Base-by-base conservation (phyloP, 805 yeast genomes). In the Candida easanensis region DNA sequence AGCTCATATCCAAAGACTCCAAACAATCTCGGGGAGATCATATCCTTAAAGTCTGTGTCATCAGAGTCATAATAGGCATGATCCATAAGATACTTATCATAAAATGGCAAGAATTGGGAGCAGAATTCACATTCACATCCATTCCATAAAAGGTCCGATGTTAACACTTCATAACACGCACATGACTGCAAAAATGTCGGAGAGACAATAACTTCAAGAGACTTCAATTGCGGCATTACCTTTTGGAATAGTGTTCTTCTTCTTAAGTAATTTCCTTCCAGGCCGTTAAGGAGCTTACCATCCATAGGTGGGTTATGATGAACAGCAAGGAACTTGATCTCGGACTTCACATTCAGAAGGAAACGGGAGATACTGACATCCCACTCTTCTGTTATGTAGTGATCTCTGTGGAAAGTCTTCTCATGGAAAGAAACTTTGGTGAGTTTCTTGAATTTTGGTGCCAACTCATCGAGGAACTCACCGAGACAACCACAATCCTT, bases 91-190 rank as follows among this genome's bases (percentile, higher is more conserved):
- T 72, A 84, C 14, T 74, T 69, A 52, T 85, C 95, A 38, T 80
- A 68, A 10, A 74, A 50, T 0, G 73, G 73, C 19, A 84, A 60
- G 32, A 65, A 66, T 13, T 64, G 63, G 4, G 44, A 42, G 53
- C 95, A 85, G 49, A 71, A 76, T 1, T 51, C 47, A 57, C 95
- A 85, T 30, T 71, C 72, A 59, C 91, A 84, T 0, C 91, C 91
- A 56, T 84, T 84, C 90, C 91, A 85, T 19, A 85, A 60, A 39
- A 85, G 50, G 48, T 82, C 84, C 36, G 87, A 83, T 57, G 80
- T 79, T 6, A 82, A 58, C 43, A 81, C 82, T 50, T 85, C 95
- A 57, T 84, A 85, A 48, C 87, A 77, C 0, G 88, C 68, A 17
- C 82, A 64, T 0, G 80, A 65, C 44, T 80, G 78, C 49, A 85